phyloP scores from a whole-genome alignment of 2,329 filamentous ascomycete species.

The Coniella lustricola region DNA sequence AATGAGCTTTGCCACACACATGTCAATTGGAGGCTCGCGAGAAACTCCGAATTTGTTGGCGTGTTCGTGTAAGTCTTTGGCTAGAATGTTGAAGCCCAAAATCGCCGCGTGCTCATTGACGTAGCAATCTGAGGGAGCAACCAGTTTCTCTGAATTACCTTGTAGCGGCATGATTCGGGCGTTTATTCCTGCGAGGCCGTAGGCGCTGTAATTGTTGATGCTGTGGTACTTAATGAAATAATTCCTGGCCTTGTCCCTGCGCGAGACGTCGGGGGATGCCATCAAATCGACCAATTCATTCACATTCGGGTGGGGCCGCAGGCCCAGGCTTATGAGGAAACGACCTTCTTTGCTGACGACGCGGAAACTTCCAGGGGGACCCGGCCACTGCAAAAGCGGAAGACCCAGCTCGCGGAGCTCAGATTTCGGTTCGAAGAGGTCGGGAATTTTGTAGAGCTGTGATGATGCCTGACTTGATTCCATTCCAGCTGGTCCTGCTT shows the following conservation, averaged over 20 bases:
- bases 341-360: constrained; percentile 62
- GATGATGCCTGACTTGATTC: constrained; percentile 45
- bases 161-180: constrained; percentile 67
- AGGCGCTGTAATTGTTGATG: constrained; percentile 64
- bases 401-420: constrained; percentile 62
- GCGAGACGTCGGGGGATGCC: constrained; percentile 47
- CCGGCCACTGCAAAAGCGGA: constrained; percentile 78
- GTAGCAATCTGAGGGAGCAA: constrained; percentile 70
- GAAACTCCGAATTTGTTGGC: constrained; percentile 79
- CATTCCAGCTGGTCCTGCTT: constrained; percentile 50
- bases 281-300: constrained; percentile 74
- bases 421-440: constrained; percentile 75
- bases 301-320: constrained; percentile 64
- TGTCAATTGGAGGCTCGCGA: constrained; percentile 69
- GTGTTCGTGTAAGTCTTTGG: constrained; percentile 69
- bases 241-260: constrained; percentile 64
- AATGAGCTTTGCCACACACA: constrained; percentile 69
- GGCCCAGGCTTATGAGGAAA: constrained; percentile 66
- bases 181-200: constrained; percentile 47
- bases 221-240: constrained; percentile 81
- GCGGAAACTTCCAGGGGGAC: constrained; percentile 53
- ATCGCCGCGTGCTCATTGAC: constrained; percentile 70
- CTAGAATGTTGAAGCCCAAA: constrained; percentile 74
- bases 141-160: constrained; percentile 56
- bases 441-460: constrained; percentile 62